Percentiles rank a stretch among this genome's conserved stretches.
These are phyloP conservation scores for Tricharina praecox DNA, from an alignment of 495 filamentous ascomycete genomes.

Conservation along the genomic window DNA sequence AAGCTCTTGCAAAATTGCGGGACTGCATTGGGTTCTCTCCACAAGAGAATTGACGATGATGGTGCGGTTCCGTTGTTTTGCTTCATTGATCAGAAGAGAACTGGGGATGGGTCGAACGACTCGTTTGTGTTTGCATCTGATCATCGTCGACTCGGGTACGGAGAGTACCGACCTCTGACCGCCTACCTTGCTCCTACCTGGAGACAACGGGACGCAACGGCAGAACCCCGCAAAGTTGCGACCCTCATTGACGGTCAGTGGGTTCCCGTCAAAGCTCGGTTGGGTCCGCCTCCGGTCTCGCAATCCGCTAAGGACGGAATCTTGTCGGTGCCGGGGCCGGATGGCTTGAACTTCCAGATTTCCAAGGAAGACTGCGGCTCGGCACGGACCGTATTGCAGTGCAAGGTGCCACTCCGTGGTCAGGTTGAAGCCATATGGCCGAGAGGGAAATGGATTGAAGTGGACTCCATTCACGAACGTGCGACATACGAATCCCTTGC, in stretches of 20 bases:
- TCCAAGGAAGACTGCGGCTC: slow-evolving; percentile 18
- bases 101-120: slow-evolving; percentile 35
- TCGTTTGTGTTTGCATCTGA: slow-evolving; percentile 47
- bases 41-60: slow-evolving; percentile 28
- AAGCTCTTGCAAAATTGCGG: slow-evolving; percentile 45
- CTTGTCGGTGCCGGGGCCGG: slow-evolving; percentile 13
- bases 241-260: slow-evolving; percentile 22
- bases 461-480: slow-evolving; percentile 25
- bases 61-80: slow-evolving; percentile 35
- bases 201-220: slow-evolving; percentile 8
- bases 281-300: slow-evolving; percentile 13
- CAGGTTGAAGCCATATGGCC: slow-evolving; percentile 26
- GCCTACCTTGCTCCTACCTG: slow-evolving; percentile 30
- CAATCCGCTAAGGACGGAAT: slow-evolving; percentile 9
- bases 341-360: slow-evolving; percentile 11
- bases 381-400: slow-evolving; percentile 24
- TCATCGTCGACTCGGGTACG: slow-evolving; percentile 35
- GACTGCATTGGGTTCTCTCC: slow-evolving; percentile 43
- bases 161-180: slow-evolving; percentile 36
- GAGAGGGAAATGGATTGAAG: slow-evolving; percentile 22
- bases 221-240: neutral
- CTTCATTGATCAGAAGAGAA: slow-evolving; percentile 44
- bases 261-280: slow-evolving; percentile 17
- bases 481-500: slow-evolving; percentile 26
- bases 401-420: slow-evolving; percentile 20